Conservation (phyloP, 495 filamentous ascomycete genomes). For the Cladorrhinum samala region DNA sequence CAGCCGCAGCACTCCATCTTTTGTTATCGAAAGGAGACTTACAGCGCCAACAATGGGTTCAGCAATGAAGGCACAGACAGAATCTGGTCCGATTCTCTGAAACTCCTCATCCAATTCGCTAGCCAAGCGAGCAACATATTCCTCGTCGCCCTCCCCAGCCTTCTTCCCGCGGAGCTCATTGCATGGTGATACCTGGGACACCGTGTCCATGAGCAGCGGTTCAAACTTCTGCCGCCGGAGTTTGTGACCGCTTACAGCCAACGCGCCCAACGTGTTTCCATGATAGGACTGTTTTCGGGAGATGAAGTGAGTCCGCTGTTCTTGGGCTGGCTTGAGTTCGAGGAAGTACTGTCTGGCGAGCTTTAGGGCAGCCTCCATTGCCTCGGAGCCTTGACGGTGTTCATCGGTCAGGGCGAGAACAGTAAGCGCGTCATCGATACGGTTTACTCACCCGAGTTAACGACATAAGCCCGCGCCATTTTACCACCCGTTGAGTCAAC, state of each 20-base stretch:
- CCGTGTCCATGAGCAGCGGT: constrained; percentile 55
- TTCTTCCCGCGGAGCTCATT: constrained; percentile 37
- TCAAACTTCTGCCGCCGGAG: constrained; percentile 59
- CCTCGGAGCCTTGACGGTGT: constrained; percentile 34
- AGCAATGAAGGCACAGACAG: constrained; percentile 69
- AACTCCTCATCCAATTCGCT: constrained; percentile 72
- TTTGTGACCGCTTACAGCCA: constrained; percentile 58
- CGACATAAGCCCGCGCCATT: constrained; percentile 43
- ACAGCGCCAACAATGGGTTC: constrained; percentile 60
- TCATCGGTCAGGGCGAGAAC: constrained; percentile 28
- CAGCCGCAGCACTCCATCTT: not conserved
- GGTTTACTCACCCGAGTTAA: constrained; percentile 57
- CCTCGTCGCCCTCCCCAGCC: constrained; percentile 27
- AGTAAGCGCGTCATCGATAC: too few relatives aligned
- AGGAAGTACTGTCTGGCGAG: constrained; percentile 62
- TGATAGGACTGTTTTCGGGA: constrained; percentile 67
- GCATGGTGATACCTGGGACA: constrained; percentile 63
- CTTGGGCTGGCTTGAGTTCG: constrained; percentile 35
- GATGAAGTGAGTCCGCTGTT: constrained; percentile 52
- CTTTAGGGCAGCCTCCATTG: constrained; percentile 48
- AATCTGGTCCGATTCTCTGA: constrained; percentile 60
- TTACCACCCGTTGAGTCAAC: constrained; percentile 40
- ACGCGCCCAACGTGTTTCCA: constrained; percentile 62
- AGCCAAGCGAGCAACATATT: constrained; percentile 48
- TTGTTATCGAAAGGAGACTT: constrained; percentile 12